Evolutionary conservation across 164 flowering plant species (phyloP).

Genomic region (Dillenia turbinata): DNA sequence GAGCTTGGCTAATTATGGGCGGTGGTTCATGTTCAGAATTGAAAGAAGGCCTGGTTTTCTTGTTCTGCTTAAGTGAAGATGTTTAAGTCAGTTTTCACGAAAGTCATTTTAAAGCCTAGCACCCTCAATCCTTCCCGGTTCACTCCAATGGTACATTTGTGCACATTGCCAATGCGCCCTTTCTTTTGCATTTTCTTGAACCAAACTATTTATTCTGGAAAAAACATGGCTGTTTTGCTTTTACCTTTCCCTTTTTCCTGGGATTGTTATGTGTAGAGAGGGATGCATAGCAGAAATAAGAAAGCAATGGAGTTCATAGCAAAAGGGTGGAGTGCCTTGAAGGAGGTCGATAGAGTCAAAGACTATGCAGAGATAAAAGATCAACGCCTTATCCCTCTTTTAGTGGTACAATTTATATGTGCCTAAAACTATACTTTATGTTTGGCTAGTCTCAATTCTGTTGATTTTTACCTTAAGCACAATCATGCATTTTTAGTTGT

Average conservation of each 20-base stretch:
- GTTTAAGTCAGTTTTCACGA: constrained; percentile 22
- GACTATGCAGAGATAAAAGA: constrained; percentile 73
- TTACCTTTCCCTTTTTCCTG: background rate
- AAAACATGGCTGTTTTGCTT: no score
- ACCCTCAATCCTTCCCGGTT: constrained; percentile 9
- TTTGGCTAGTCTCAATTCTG: no score
- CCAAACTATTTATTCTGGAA: no score
- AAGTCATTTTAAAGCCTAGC: constrained; percentile 7
- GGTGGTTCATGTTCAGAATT: no score
- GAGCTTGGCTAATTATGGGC: no score
- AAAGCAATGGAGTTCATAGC: constrained; percentile 80
- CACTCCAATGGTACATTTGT: background rate
- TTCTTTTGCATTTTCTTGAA: no score
- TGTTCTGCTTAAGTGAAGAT: constrained; percentile 12
- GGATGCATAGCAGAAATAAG: constrained; percentile 80
- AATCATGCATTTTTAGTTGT: no score
- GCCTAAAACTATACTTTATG: no score
- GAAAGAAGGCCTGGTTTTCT: no score
- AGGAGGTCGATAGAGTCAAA: constrained; percentile 90
- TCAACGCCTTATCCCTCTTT: constrained; percentile 75
- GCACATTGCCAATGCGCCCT: no score
- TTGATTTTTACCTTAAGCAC: no score
- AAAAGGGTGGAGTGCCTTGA: constrained; percentile 81
- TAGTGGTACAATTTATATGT: constrained; percentile 28
- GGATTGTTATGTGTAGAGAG: constrained; percentile 37